Evolutionary conservation across 1,284 basidiomycete species (phyloP).

Genomic region (Rhodotorula glutinis): DNA sequence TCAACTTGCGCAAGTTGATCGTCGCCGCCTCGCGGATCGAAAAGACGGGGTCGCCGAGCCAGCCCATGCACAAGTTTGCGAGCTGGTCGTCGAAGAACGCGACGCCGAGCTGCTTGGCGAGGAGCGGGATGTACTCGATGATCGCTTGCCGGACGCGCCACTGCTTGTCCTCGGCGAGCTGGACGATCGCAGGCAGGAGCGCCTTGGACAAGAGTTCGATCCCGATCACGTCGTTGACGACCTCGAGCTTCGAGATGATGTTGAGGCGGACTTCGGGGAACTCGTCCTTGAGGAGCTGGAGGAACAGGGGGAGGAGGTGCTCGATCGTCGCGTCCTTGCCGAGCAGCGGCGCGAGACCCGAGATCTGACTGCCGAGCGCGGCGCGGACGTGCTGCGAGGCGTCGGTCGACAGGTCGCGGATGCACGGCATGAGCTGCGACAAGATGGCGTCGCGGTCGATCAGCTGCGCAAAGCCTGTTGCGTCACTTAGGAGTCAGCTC

Average conservation of each 20-base stretch:
- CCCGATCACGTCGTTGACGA: conserved; percentile 94
- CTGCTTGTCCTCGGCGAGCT: conserved; percentile 98
- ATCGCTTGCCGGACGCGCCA: conserved; percentile 99
- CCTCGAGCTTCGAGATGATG: conserved; percentile 98
- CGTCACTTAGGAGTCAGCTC: background rate
- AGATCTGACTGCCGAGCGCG: conserved; percentile 93
- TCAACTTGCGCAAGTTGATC: conserved; percentile 93
- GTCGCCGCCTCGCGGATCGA: conserved; percentile 98
- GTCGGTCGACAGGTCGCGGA: conserved; percentile 90
- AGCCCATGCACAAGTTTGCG: conserved; percentile 96
- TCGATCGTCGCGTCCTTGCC: conserved; percentile 94
- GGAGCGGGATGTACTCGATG: conserved; percentile 96
- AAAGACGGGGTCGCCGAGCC: conserved; percentile 98
- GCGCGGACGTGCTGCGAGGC: conserved; percentile 95
- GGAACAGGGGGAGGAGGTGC: conserved; percentile 92
- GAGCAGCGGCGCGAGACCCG: conserved; percentile 91
- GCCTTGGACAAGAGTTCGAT: conserved; percentile 94
- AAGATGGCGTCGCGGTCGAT: conserved; percentile 93
- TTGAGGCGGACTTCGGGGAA: conserved; percentile 98
- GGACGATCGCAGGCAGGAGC: conserved; percentile 94
- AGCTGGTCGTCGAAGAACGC: conserved; percentile 98
- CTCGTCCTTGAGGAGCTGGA: conserved; percentile 96
- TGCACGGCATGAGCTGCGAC: conserved; percentile 90
- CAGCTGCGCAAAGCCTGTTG: conserved; percentile 84
- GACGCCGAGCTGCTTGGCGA: conserved; percentile 94